These are phyloP conservation scores for Emmonsiellopsis sp. DNA, from an alignment of 2,329 filamentous ascomycete species.

Conservation along the genomic window DNA sequence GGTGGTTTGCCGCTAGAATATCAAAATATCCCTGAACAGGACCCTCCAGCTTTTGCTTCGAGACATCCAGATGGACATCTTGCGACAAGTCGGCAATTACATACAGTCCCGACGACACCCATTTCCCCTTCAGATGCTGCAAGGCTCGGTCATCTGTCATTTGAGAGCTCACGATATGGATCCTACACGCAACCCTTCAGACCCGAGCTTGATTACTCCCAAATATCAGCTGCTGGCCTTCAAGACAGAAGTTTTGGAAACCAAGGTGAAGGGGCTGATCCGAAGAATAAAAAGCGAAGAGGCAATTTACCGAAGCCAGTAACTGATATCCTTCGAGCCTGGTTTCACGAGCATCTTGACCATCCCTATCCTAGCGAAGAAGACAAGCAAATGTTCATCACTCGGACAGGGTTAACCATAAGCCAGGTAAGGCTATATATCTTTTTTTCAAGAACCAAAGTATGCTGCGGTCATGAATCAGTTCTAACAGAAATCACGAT, in stretches of 20 bases:
- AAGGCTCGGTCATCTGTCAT: slow-evolving; percentile 21
- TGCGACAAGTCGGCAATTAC: slow-evolving; percentile 18
- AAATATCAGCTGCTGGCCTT: slow-evolving; percentile 20
- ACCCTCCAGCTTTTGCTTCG: slow-evolving; percentile 7
- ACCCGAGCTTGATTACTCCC: slow-evolving; percentile 26
- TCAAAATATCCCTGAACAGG: neutral
- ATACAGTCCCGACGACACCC: slow-evolving; percentile 15
- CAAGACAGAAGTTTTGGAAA: slow-evolving; percentile 31
- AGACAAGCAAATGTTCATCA: slow-evolving; percentile 74
- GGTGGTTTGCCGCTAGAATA: neutral
- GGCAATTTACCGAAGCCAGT: slow-evolving; percentile 88
- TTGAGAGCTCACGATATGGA: slow-evolving; percentile 17
- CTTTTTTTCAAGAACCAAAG: neutral
- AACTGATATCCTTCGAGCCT: slow-evolving; percentile 69
- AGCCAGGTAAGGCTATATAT: slow-evolving; percentile 41
- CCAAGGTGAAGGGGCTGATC: slow-evolving; percentile 28
- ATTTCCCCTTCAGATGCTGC: slow-evolving; percentile 11
- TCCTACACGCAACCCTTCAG: slow-evolving; percentile 19
- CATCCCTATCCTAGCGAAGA: slow-evolving; percentile 85
- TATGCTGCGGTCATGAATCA: neutral
- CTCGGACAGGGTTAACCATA: slow-evolving; percentile 66
- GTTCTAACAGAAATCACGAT: neutral
- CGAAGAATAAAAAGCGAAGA: slow-evolving; percentile 49
- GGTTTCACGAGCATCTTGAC: slow-evolving; percentile 68
- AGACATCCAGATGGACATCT: slow-evolving; percentile 11